A percentile compares a stretch with the other conserved stretches of the same genome.
phyloP scores from a whole-genome alignment of 306 rosid genomes.

The Corylus heterophylla region DNA sequence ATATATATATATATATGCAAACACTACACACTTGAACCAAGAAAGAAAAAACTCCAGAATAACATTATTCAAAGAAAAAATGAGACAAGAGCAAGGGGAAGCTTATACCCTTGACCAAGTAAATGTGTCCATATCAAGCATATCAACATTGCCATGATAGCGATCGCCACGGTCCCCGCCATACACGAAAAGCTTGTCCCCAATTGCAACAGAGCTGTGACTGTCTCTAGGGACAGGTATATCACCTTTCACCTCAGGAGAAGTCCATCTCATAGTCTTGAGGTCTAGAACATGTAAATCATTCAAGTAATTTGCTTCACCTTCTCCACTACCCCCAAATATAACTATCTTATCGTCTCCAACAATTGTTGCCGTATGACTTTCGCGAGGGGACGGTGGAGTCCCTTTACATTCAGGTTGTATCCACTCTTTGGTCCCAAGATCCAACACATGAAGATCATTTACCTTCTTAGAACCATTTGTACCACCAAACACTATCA shows the following conservation, averaged over 20 bases:
- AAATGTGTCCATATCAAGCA: conserved; percentile 77
- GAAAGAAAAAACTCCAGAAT: too few relatives aligned
- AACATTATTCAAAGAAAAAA: too few relatives aligned
- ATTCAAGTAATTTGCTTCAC: conserved; percentile 76
- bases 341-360: conserved; percentile 65
- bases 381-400: conserved; percentile 89
- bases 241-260: conserved; percentile 66
- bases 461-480: conserved; percentile 89
- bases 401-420: conserved; percentile 69
- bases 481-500: conserved; percentile 97
- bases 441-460: conserved; percentile 72
- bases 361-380: conserved; percentile 82
- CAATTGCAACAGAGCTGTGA: conserved; percentile 68
- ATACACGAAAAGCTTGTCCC: conserved; percentile 77
- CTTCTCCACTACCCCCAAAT: conserved; percentile 98
- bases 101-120: conserved; percentile 83
- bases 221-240: conserved; percentile 92
- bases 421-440: conserved; percentile 66
- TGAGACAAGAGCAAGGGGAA: conserved; percentile 8
- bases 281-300: conserved; percentile 83
- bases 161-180: conserved; percentile 95
- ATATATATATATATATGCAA: too few relatives aligned
- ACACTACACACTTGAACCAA: too few relatives aligned
- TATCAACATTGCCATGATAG: conserved; percentile 71
- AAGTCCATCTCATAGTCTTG: conserved; percentile 74